These are phyloP conservation scores for Emergomyces orientalis DNA, from an alignment of 2,329 filamentous ascomycete species.

Conservation along the genomic window DNA sequence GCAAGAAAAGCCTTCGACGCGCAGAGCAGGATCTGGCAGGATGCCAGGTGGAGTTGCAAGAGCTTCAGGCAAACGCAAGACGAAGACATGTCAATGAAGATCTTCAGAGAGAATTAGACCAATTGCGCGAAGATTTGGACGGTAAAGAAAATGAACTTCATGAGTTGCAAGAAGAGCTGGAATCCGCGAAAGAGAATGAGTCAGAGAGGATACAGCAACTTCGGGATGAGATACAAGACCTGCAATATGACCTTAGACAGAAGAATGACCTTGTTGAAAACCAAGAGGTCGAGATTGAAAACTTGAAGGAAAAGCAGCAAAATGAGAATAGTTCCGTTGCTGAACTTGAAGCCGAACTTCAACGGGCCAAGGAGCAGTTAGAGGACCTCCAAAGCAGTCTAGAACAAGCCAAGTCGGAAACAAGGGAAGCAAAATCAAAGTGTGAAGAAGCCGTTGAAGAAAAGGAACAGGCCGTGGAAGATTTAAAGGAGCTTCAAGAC, in stretches of 20 bases:
- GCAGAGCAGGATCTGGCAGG: constrained; percentile 81
- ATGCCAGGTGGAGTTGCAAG: constrained; percentile 70
- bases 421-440: constrained; percentile 38
- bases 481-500: constrained; percentile 57
- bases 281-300: constrained; percentile 64
- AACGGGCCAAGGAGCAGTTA: constrained; percentile 36
- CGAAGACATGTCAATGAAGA: constrained; percentile 63
- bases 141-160: constrained; percentile 37
- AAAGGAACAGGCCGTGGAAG: constrained; percentile 43
- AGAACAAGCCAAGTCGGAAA: constrained; percentile 29
- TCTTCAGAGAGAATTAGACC: constrained; percentile 52
- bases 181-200: constrained; percentile 47
- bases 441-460: constrained; percentile 43
- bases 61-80: constrained; percentile 73
- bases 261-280: constrained; percentile 66
- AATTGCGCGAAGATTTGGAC: constrained; percentile 42
- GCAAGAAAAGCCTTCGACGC: constrained; percentile 71
- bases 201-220: constrained; percentile 55
- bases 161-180: constrained; percentile 44
- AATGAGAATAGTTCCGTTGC: constrained; percentile 36
- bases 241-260: constrained; percentile 65
- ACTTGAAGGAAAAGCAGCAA: constrained; percentile 45
- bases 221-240: constrained; percentile 63
- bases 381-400: constrained; percentile 37
- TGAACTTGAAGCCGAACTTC: constrained; percentile 43